A percentile compares a stretch with the other conserved stretches of the same genome.
These are phyloP conservation scores for Mucor racemosus DNA, from an alignment of 371 early-diverging fungal genomes.

Conservation along the genomic window DNA sequence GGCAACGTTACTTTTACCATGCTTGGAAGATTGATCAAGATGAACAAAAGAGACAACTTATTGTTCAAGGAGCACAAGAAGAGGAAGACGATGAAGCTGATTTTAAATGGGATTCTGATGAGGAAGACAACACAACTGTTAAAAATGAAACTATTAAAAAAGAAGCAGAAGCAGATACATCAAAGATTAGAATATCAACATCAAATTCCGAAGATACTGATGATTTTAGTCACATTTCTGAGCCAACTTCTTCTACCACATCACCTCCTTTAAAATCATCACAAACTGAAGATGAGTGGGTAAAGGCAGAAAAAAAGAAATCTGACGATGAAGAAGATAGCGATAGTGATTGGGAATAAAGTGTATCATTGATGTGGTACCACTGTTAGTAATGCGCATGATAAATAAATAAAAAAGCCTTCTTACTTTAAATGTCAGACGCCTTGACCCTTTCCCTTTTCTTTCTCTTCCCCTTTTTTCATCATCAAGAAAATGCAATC, in stretches of 20 bases:
- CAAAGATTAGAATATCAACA: constrained; percentile 13
- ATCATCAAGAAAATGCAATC: neutral
- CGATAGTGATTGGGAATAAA: constrained; percentile 53
- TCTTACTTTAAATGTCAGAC: neutral
- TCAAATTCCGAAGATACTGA: constrained; percentile 31
- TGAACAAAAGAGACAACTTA: constrained; percentile 49
- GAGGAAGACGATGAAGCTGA: constrained; percentile 38
- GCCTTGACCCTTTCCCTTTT: neutral
- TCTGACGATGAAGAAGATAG: constrained; percentile 38
- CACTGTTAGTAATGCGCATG: neutral
- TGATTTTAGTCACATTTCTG: constrained; percentile 34
- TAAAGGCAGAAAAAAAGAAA: constrained; percentile 32
- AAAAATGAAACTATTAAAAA: constrained; percentile 7
- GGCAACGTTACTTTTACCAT: constrained; percentile 57
- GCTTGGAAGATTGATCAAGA: constrained; percentile 52
- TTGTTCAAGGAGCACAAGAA: constrained; percentile 32
- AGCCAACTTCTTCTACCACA: constrained; percentile 20
- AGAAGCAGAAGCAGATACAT: constrained; percentile 11
- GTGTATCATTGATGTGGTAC: neutral
- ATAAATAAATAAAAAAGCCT: neutral
- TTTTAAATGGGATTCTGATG: constrained; percentile 58
- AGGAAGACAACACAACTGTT: constrained; percentile 36
- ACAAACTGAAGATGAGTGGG: constrained; percentile 35
- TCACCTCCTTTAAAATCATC: constrained; percentile 18
- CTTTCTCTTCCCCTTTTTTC: constrained; percentile 2